Base-by-base conservation (phyloP, 805 yeast species). In the Kuraishia ogatae region DNA sequence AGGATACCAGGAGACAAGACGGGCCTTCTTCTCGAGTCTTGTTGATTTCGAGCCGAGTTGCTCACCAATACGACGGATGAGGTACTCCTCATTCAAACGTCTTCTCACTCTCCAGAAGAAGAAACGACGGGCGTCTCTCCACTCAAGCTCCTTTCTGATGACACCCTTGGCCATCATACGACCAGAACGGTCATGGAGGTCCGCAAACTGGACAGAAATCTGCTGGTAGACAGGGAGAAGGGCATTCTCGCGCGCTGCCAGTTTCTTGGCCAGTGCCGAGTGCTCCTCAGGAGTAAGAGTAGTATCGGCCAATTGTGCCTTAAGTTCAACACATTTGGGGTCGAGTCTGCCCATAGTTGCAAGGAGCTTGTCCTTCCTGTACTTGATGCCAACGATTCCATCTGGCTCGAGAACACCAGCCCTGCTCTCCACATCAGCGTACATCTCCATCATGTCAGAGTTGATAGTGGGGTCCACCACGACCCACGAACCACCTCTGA, bases 401-500 rank as follows among this genome's bases (percentile, higher is more conserved):
- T 93, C 97, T 53, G 99, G 98, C 75, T 94, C 99, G 69, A 96
- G 79, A 57, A 94, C 97, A 84, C 99, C 98, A 48, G 91, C 99
- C 71, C 99, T 83, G 11, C 98, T 81, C 54, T 94, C 94, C 53
- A 82, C 86, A 71, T 96, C 99, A 22, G 98, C 98, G 66, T 93
- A 94, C 97, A 94, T 93, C 76, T 94, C 99, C 97, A 94, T 96
- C 89, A 89, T 89, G 59, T 92, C 97, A 51, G 87, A 73, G 72
- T 96, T 94, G 76, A 94, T 94, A 53, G 97, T 89, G 60, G 99
- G 97, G 73, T 94, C 99, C 69, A 94, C 97, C 62, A 94, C 99
- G 55, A 96, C 99, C 99, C 99, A 94, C 24, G 99, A 93, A 71
- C 99, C 99, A 78, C 99, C 99, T 82, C 99, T 88, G 63, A 94